Percentiles rank a stretch among this genome's conserved stretches.
Evolutionary conservation across 108 stramenopile species (phyloP).

Genomic region (Cyclotella kingstonii): DNA sequence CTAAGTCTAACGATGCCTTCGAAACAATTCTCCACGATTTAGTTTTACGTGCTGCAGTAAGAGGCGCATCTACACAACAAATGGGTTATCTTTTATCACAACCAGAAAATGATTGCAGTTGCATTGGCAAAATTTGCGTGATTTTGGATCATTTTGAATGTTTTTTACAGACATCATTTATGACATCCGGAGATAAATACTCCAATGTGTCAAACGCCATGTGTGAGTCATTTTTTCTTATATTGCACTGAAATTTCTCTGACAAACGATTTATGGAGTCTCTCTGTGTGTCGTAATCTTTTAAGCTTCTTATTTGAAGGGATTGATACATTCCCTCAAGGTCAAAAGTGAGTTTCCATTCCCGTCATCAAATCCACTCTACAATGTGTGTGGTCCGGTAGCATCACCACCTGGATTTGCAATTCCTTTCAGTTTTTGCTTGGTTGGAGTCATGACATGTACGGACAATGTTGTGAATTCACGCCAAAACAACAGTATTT

Average conservation of each 20-base stretch:
- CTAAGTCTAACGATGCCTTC: conserved; percentile 71
- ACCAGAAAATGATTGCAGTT: not conserved
- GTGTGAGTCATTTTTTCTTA: conserved; percentile 23
- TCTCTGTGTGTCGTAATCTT: conserved; percentile 17
- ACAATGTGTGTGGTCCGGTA: conserved; percentile 43
- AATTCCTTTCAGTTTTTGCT: conserved; percentile 53
- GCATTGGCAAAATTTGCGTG: conserved; percentile 46
- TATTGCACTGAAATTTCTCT: conserved; percentile 37
- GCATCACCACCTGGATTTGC: conserved; percentile 32
- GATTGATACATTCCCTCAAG: conserved; percentile 47
- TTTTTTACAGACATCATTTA: conserved; percentile 49
- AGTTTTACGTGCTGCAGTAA: conserved; percentile 53
- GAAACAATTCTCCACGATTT: conserved; percentile 65
- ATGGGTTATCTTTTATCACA: not conserved
- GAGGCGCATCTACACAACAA: conserved; percentile 4
- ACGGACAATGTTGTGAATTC: conserved; percentile 48
- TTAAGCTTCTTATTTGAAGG: conserved; percentile 57
- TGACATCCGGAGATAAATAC: conserved; percentile 56
- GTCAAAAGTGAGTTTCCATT: conserved; percentile 57
- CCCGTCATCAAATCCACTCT: conserved; percentile 63
- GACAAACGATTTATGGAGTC: conserved; percentile 49
- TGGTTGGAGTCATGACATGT: conserved; percentile 76
- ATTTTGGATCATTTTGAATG: conserved; percentile 74
- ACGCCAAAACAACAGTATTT: conserved; percentile 10
- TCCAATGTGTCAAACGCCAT: conserved; percentile 65